Percentiles rank a stretch among this genome's conserved stretches.
These are phyloP conservation scores for Cavenderia fasciculata DNA, from an alignment of 78 protist species.

Conservation along the genomic window DNA sequence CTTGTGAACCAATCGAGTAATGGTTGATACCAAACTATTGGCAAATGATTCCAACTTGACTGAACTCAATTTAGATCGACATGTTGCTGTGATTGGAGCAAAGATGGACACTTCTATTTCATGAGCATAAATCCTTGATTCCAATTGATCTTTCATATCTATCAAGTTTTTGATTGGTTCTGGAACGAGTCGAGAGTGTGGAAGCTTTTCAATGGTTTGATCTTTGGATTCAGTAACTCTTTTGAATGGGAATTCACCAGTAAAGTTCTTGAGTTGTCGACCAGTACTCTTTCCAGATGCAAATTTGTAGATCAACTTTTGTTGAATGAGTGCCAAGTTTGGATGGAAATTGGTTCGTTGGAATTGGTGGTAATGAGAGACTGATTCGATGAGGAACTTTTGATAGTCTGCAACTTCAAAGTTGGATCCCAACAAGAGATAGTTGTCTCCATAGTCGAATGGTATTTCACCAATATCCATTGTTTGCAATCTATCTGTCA, in stretches of 20 bases:
- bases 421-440: constrained; percentile 16
- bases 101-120: too few species aligned
- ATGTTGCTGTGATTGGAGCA: too few species aligned
- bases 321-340: constrained; percentile 14
- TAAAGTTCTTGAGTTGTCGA: background rate
- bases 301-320: background rate
- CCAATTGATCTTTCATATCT: background rate
- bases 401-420: constrained; percentile 10
- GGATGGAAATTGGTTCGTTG: background rate
- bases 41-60: too few species aligned
- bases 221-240: background rate
- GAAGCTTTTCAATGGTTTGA: background rate
- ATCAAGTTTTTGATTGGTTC: constrained; percentile 30
- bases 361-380: constrained; percentile 12
- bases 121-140: too few species aligned
- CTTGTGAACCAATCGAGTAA: too few species aligned
- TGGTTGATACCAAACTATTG: too few species aligned
- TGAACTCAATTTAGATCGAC: too few species aligned
- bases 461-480: background rate
- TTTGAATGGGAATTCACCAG: background rate
- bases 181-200: background rate
- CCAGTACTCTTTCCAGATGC: constrained; percentile 18
- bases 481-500: constrained; percentile 6
- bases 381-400: background rate
- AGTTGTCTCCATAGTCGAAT: constrained; percentile 13